Base-by-base conservation (phyloP, 768 basidiomycete species). In the Kwoniella dejecticola region DNA sequence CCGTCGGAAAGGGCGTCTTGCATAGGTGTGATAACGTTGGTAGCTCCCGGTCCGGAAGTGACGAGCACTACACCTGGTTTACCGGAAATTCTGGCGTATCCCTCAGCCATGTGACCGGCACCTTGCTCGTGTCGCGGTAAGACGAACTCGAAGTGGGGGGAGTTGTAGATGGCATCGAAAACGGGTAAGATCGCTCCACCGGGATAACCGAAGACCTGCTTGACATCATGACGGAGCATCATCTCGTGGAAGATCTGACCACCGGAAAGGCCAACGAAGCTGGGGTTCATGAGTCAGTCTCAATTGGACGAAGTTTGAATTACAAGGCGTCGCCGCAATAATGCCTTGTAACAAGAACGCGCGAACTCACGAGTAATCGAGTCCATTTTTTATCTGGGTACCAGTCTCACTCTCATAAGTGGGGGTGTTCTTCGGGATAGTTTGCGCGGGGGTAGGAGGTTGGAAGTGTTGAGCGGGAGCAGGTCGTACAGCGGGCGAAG, bases 231-330 rank as follows among this genome's bases (percentile, higher is more conserved):
- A 46, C 95, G 85, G 63, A 94, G 87, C 91, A 99, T 95, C 95
- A 99, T 98, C 81, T 99, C 95, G 79, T 99, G 93, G 82, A 99
- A 96, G 76, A 99, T 97, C 80, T 97, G 85, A 26, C 95, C 95
- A 12, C 95, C 95, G 21, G 91, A 91, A 79, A 94, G 85, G 49
- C 95, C 96, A 57, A 98, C 84, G 74, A 99, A 98, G 7, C 89
- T 88, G 71, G 5, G 23, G n/a, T n/a, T n/a, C n/a, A n/a, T n/a
- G n/a, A n/a, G n/a, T n/a, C n/a, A n/a, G n/a, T n/a, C n/a, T n/a
- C n/a, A n/a, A n/a, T n/a, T n/a, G n/a, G n/a, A n/a, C n/a, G n/a
- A n/a, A n/a, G n/a, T n/a, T n/a, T n/a, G n/a, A n/a, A n/a, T n/a
- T n/a, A n/a, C n/a, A n/a, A n/a, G n/a, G n/a, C n/a, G n/a, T n/a